Conservation (phyloP, 2,329 filamentous ascomycete genomes). For the Xylogone sp. region DNA sequence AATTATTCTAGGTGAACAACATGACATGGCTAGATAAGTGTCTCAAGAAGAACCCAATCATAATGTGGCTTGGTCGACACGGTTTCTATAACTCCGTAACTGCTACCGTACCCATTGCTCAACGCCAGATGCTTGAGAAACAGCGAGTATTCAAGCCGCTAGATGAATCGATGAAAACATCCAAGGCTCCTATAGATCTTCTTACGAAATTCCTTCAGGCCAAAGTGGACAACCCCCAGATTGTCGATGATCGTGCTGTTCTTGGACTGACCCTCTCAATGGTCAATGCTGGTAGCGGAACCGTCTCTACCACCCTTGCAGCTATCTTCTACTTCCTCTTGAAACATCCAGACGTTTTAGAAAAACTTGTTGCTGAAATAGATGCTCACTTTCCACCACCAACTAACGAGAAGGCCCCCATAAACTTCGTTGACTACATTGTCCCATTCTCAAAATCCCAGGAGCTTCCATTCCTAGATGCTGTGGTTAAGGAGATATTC, state of each 20-base stretch:
- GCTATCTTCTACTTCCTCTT: constrained; percentile 3
- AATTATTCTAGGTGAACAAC: neutral
- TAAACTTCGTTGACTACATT: neutral
- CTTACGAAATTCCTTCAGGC: constrained; percentile 3
- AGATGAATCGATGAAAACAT: neutral
- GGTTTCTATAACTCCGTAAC: neutral
- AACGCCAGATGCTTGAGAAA: neutral
- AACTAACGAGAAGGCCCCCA: neutral
- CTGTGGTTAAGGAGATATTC: constrained; percentile 39
- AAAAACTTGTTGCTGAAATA: neutral
- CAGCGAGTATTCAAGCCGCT: neutral
- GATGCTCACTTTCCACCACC: neutral
- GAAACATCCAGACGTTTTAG: neutral
- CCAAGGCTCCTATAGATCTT: neutral
- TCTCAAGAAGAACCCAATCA: constrained; percentile 3
- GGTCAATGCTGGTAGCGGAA: constrained; percentile 2
- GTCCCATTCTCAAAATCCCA: neutral
- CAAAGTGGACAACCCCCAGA: constrained; percentile 3
- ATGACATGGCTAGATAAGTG: constrained; percentile 3
- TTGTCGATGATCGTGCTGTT: constrained; percentile 2
- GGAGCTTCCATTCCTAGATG: constrained; percentile 14
- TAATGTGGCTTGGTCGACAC: constrained; percentile 3
- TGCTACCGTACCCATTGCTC: constrained; percentile 1
- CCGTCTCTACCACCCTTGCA: constrained; percentile 1
- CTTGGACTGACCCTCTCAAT: constrained; percentile 3